Conservation (phyloP, 1,284 basidiomycete species). For the Fistulina hepatica region DNA sequence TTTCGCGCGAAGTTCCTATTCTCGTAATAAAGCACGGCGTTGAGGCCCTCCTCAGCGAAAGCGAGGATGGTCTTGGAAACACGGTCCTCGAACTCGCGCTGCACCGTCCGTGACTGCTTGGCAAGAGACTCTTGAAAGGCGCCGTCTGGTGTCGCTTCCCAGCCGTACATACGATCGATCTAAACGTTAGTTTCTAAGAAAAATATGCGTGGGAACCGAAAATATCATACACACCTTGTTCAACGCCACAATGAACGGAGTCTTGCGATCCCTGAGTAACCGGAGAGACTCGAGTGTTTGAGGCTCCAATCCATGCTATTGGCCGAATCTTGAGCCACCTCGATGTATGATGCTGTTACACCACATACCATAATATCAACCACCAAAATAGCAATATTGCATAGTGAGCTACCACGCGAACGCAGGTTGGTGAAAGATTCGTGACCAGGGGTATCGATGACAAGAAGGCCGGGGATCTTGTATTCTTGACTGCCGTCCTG, state of each 20-base stretch:
- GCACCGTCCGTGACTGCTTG: conserved; percentile 75
- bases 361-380: conserved; percentile 94
- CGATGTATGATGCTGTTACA: background rate
- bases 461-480: conserved; percentile 91
- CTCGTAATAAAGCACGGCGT: conserved; percentile 92
- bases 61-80: conserved; percentile 79
- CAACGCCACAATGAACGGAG: conserved; percentile 97
- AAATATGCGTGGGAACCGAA: conserved; percentile 5
- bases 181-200: conserved; percentile 23
- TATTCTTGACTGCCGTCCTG: conserved; percentile 81
- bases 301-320: conserved; percentile 88
- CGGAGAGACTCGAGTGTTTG: conserved; percentile 97
- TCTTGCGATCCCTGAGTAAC: conserved; percentile 87
- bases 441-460: conserved; percentile 99
- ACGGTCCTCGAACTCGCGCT: conserved; percentile 91
- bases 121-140: conserved; percentile 88
- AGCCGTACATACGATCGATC: conserved; percentile 98
- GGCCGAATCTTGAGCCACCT: conserved; percentile 10
- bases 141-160: conserved; percentile 85
- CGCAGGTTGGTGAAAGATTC: conserved; percentile 99
- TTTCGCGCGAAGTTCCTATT: conserved; percentile 95
- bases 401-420: conserved; percentile 91
- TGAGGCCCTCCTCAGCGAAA: conserved; percentile 96
- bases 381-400: conserved; percentile 98
- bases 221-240: conserved; percentile 63